These are phyloP conservation scores for Sequoiadendron giganteum DNA, from an alignment of 75 land plant genomes.

Conservation along the genomic window DNA sequence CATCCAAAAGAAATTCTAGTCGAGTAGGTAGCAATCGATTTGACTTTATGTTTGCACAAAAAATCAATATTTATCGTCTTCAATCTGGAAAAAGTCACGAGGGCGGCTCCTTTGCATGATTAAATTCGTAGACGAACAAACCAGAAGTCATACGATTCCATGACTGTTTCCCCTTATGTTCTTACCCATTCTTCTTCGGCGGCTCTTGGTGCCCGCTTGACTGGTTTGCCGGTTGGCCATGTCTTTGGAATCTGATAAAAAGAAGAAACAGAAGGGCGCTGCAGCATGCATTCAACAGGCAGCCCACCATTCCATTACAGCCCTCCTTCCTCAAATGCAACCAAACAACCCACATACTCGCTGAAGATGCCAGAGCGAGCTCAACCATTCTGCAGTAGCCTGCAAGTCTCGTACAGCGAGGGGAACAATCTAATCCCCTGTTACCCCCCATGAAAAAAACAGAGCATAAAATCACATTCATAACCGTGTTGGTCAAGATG, in stretches of 20 bases:
- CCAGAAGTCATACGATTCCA: too few relatives aligned
- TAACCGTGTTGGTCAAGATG: constrained; percentile 36
- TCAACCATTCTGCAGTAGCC: constrained; percentile 28
- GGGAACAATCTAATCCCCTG: constrained; percentile 15
- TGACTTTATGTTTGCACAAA: too few relatives aligned
- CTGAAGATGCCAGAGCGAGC: constrained; percentile 25
- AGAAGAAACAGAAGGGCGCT: constrained; percentile 22
- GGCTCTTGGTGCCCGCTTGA: too few relatives aligned
- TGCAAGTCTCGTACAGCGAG: constrained; percentile 28
- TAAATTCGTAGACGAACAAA: too few relatives aligned
- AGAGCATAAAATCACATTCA: constrained; percentile 29
- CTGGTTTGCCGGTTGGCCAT: background rate
- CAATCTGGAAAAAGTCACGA: too few relatives aligned
- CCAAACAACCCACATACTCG: constrained; percentile 19
- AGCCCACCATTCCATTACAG: constrained; percentile 32
- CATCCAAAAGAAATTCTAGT: too few relatives aligned
- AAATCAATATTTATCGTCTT: too few relatives aligned
- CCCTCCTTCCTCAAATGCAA: constrained; percentile 32
- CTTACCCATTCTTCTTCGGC: too few relatives aligned
- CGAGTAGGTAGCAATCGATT: too few relatives aligned
- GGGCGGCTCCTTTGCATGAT: too few relatives aligned
- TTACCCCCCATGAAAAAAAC: constrained; percentile 18
- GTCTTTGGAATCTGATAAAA: constrained; percentile 22
- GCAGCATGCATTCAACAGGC: constrained; percentile 30
- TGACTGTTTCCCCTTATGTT: too few relatives aligned